A percentile compares a stretch with the other conserved stretches of the same genome.
Evolutionary conservation across 768 basidiomycete genomes (phyloP).

Genomic region (Boletus sp.): DNA sequence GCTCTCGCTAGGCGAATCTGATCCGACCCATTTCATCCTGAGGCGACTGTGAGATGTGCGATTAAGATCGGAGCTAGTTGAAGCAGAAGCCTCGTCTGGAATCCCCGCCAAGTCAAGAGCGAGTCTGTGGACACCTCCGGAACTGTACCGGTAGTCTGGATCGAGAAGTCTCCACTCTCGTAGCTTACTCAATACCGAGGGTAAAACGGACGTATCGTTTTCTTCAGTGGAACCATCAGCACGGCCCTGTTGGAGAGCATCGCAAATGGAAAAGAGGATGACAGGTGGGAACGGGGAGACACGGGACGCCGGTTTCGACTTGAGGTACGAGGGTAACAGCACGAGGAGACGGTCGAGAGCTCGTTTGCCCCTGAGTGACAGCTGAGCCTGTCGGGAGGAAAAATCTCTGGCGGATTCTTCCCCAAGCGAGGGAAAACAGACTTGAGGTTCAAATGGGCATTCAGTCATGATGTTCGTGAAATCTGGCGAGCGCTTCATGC

Average conservation of each 20-base stretch:
- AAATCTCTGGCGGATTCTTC: slow-evolving; percentile 5
- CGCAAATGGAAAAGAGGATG: slow-evolving; percentile 27
- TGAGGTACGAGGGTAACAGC: slow-evolving; percentile 14
- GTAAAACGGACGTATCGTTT: slow-evolving; percentile 10
- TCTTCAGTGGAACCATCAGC: neutral
- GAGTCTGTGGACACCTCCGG: slow-evolving; percentile 12
- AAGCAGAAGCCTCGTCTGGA: neutral
- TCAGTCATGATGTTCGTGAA: slow-evolving; percentile 22
- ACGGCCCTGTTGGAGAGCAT: slow-evolving; percentile 5
- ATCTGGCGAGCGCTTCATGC: slow-evolving; percentile 13
- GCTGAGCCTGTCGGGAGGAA: slow-evolving; percentile 1
- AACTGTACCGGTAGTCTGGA: slow-evolving; percentile 10
- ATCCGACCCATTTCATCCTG: slow-evolving; percentile 19
- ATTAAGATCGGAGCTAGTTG: neutral
- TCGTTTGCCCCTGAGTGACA: slow-evolving; percentile 8
- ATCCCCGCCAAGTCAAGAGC: slow-evolving; percentile 22
- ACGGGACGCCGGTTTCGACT: neutral
- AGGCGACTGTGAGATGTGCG: slow-evolving; percentile 1
- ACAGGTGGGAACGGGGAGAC: slow-evolving; percentile 8
- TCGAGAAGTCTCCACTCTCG: slow-evolving; percentile 27
- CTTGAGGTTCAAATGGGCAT: slow-evolving; percentile 8
- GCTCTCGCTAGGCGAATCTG: slow-evolving; percentile 6
- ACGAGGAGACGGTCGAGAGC: slow-evolving; percentile 15
- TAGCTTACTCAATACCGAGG: slow-evolving; percentile 23
- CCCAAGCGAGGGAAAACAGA: neutral